Evolutionary conservation across 1,139 yeast genomes (phyloP), one percentile per base, ranked within the genome.

Genomic region (Zygoascus meyerae): DNA sequence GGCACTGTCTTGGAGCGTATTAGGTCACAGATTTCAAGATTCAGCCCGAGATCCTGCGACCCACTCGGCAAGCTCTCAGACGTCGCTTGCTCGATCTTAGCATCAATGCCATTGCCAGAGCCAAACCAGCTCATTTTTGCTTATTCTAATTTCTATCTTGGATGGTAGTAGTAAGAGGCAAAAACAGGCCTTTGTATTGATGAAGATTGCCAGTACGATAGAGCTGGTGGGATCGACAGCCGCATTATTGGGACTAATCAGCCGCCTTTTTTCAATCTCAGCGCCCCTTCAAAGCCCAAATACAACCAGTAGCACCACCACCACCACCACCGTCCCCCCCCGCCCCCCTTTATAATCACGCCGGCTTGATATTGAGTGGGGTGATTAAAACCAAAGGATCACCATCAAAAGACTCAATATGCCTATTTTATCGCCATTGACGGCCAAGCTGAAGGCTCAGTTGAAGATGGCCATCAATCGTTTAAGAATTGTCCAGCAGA

Each of bases 1-100:
- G 83, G 76, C n/a, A 87, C 78, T 52, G 84, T 79, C 61, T 89
- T 89, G 47, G 95, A 81, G 55, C 97, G 75, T 44, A 92, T 86
- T 45, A 82, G 63, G 66, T 92, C 99, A 47, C 96, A 86, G 49
- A 92, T 78, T 62, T 92, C 98, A 52, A 92, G 72, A 8, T 94
- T 90, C 44, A 78, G 72, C 5, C 83, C 78, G 52, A 86, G 73
- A 58, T 92, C 97, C 47, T 86, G 75, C 58, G 89, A 96, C 2
- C 97, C 98, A 60, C 85, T 81, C 2, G 97, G 97, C 45, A 92
- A 83, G 16, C 86, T 70, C 64, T 87, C 96, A 31, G 92, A 83
- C 0, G 97, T 89, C 11, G 97, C 95, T 55, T 77, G 79, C 46
- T 75, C 76, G 44, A 90, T 78, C 57, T 82, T 78, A 48, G 71